Conservation (phyloP, 345 rosid species). For the Balakata baccata region DNA sequence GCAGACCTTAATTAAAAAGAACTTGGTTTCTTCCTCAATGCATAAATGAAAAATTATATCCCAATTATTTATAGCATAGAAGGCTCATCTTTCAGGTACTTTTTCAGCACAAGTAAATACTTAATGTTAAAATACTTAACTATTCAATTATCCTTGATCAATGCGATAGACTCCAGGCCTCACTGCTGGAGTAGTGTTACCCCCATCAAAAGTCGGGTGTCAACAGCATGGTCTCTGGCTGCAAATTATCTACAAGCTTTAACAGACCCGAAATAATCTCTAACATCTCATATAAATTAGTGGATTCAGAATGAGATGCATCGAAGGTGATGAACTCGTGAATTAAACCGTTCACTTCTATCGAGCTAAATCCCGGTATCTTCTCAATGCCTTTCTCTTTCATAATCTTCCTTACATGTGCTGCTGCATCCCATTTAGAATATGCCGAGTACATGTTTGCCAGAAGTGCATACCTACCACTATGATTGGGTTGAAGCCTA, state of each 20-base stretch:
- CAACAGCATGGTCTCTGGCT: conserved; percentile 12
- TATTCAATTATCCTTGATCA: background rate
- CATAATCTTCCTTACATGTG: conserved; percentile 33
- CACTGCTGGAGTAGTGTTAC: background rate
- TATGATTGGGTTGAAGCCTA: conserved; percentile 27
- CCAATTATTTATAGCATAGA: background rate
- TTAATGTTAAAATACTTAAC: too few relatives aligned
- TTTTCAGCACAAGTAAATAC: background rate
- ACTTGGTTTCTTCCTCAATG: too few relatives aligned
- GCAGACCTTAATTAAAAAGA: too few relatives aligned
- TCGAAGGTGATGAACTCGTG: conserved; percentile 30
- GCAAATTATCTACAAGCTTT: conserved; percentile 3
- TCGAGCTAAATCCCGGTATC: conserved; percentile 35
- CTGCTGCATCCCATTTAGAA: conserved; percentile 29
- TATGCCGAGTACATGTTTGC: conserved; percentile 31
- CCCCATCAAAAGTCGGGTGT: background rate
- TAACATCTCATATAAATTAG: conserved; percentile 22
- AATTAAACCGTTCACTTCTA: conserved; percentile 25
- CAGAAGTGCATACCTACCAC: conserved; percentile 32
- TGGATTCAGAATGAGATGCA: conserved; percentile 16
- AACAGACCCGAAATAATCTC: conserved; percentile 14
- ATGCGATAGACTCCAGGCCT: background rate
- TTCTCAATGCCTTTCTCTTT: conserved; percentile 26
- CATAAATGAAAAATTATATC: too few relatives aligned
- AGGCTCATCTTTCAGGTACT: background rate